Conservation (phyloP, 2,329 filamentous ascomycete genomes). For the Endothia cerciana region DNA sequence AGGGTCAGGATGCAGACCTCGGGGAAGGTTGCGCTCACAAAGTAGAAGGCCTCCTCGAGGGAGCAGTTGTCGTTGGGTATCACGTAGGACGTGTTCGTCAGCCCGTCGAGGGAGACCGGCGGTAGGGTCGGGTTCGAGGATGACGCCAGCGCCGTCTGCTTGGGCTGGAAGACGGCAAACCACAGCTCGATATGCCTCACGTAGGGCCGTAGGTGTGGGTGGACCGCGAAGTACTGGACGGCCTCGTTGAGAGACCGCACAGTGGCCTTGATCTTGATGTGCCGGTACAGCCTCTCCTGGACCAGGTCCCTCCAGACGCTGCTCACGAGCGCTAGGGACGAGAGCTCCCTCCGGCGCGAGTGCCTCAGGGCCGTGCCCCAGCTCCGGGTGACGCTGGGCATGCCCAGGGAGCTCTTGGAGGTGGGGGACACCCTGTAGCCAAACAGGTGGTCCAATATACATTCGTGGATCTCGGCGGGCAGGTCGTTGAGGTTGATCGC, state of each 20-base stretch:
- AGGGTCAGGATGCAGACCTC: conserved; percentile 69
- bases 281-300: conserved; percentile 73
- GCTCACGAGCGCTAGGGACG: conserved; percentile 66
- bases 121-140: conserved; percentile 52
- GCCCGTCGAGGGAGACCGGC: conserved; percentile 57
- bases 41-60: conserved; percentile 69
- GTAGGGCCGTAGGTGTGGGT: conserved; percentile 63
- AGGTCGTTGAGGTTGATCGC: conserved; percentile 54
- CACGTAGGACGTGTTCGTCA: conserved; percentile 62
- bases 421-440: conserved; percentile 68
- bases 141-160: conserved; percentile 48
- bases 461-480: conserved; percentile 73
- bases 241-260: conserved; percentile 64
- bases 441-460: conserved; percentile 72
- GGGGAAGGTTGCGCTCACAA: conserved; percentile 62
- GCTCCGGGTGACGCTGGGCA: conserved; percentile 57
- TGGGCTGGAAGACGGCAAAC: conserved; percentile 74
- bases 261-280: conserved; percentile 76
- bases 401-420: conserved; percentile 57
- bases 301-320: conserved; percentile 68
- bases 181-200: conserved; percentile 77
- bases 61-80: conserved; percentile 69
- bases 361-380: conserved; percentile 70
- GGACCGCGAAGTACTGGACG: conserved; percentile 60
- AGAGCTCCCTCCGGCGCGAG: conserved; percentile 68